Percentiles rank a stretch among this genome's conserved stretches.
These are phyloP conservation scores for Diaporthe sp. DNA, from an alignment of 2,329 filamentous ascomycete species.

Conservation along the genomic window DNA sequence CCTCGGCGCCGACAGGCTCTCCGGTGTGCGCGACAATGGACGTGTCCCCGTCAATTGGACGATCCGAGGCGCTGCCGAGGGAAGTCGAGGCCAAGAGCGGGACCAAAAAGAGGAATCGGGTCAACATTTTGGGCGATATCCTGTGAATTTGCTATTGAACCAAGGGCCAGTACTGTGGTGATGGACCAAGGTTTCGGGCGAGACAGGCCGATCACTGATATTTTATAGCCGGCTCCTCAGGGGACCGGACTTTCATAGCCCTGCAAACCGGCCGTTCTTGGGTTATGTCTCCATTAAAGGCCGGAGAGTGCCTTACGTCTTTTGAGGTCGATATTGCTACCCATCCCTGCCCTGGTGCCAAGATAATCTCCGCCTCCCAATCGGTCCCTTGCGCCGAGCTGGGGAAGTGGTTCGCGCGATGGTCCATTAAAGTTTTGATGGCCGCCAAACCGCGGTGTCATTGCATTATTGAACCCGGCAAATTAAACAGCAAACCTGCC, in stretches of 20 bases:
- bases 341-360: slow-evolving; percentile 5
- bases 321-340: slow-evolving; percentile 11
- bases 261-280: background rate
- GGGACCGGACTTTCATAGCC: background rate
- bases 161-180: background rate
- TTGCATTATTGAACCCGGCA: slow-evolving; percentile 20
- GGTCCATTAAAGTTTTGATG: slow-evolving; percentile 4
- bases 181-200: accelerated
- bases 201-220: background rate
- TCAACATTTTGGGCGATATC: slow-evolving; percentile 10
- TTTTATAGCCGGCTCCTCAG: no score
- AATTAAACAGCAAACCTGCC: background rate
- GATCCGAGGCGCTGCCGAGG: background rate
- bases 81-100: slow-evolving; percentile 18
- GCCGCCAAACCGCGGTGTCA: slow-evolving; percentile 9
- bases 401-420: slow-evolving; percentile 13
- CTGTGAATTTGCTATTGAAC: background rate
- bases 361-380: slow-evolving; percentile 1
- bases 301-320: background rate
- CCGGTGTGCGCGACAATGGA: slow-evolving; percentile 44
- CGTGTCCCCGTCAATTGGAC: slow-evolving; percentile 38
- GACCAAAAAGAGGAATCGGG: background rate
- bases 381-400: slow-evolving; percentile 3
- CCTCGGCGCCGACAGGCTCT: slow-evolving; percentile 42
- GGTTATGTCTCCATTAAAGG: background rate